A percentile compares a stretch with the other conserved stretches of the same genome.
These are phyloP conservation scores for Niveomyces coronatus DNA, from an alignment of 2,329 filamentous ascomycete genomes.

Conservation along the genomic window DNA sequence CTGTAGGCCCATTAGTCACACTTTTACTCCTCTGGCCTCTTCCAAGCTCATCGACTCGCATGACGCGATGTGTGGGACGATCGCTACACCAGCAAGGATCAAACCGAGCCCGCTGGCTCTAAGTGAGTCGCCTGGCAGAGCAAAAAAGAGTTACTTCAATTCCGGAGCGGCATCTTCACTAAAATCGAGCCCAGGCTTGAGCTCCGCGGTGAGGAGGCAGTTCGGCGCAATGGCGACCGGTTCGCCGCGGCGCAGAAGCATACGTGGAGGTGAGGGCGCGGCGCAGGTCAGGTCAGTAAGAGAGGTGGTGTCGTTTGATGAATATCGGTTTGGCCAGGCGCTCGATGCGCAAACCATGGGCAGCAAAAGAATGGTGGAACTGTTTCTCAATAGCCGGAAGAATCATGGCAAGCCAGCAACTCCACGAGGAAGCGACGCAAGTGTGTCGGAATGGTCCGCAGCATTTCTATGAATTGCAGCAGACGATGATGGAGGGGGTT, in stretches of 20 bases:
- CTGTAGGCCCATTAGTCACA: constrained; percentile 12
- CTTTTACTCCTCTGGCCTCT: constrained; percentile 17
- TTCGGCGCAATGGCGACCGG: constrained; percentile 9
- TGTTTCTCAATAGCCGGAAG: constrained; percentile 40
- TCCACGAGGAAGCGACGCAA: constrained; percentile 15
- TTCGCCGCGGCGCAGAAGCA: constrained; percentile 6
- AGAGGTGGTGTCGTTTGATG: constrained; percentile 10
- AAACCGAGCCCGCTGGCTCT: constrained; percentile 10
- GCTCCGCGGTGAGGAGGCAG: constrained; percentile 10
- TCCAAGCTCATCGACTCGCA: constrained; percentile 5
- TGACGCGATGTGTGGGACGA: neutral
- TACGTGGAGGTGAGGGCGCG: neutral
- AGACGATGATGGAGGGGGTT: no score
- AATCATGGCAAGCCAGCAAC: constrained; percentile 19
- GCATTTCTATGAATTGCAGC: constrained; percentile 23
- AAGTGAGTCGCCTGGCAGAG: constrained; percentile 3
- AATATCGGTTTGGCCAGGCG: constrained; percentile 10
- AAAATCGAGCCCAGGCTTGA: constrained; percentile 21
- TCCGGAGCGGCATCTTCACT: constrained; percentile 15
- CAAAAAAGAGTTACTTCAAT: constrained; percentile 10
- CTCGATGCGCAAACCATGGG: constrained; percentile 27
- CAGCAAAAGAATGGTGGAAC: constrained; percentile 43
- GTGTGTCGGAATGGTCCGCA: neutral
- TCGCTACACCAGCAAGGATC: constrained; percentile 1
- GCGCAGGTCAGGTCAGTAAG: neutral